Percentiles rank a stretch among this genome's conserved stretches.
Conservation (phyloP, 2,329 filamentous ascomycete genomes). For the Colletotrichum musae region DNA sequence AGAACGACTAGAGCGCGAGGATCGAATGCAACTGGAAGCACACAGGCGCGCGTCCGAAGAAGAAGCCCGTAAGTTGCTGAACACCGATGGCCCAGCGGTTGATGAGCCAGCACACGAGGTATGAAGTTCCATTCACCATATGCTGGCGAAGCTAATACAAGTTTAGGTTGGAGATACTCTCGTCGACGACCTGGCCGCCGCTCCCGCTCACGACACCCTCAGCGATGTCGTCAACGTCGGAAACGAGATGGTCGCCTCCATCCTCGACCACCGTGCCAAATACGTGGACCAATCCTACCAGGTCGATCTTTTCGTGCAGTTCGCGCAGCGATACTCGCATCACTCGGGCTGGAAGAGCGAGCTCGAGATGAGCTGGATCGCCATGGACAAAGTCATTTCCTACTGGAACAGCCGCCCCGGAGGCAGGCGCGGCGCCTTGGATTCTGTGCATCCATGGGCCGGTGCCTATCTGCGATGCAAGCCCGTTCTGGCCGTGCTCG, state of each 20-base stretch:
- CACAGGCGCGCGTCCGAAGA: too few relatives aligned
- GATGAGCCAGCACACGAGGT: background rate
- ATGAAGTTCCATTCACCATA: too few relatives aligned
- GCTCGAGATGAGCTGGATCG: conserved; percentile 17
- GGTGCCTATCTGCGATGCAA: background rate
- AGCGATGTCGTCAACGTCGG: conserved; percentile 8
- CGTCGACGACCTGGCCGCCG: background rate
- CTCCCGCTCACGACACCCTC: background rate
- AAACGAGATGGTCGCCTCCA: background rate
- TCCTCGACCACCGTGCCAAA: conserved; percentile 1
- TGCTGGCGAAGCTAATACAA: too few relatives aligned
- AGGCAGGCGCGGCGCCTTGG: conserved; percentile 1
- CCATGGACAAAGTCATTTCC: background rate
- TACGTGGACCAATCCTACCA: background rate
- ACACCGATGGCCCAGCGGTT: too few relatives aligned
- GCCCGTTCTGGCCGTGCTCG: background rate
- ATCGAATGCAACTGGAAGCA: too few relatives aligned
- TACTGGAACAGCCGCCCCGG: conserved; percentile 5
- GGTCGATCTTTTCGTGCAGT: background rate
- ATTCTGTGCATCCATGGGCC: background rate
- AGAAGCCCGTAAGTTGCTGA: too few relatives aligned
- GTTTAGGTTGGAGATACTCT: background rate
- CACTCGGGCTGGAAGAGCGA: conserved; percentile 5
- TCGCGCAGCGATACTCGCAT: background rate
- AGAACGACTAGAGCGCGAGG: too few relatives aligned